Conservation (phyloP, 345 rosid genomes). For the Hypericum androsaemum region DNA sequence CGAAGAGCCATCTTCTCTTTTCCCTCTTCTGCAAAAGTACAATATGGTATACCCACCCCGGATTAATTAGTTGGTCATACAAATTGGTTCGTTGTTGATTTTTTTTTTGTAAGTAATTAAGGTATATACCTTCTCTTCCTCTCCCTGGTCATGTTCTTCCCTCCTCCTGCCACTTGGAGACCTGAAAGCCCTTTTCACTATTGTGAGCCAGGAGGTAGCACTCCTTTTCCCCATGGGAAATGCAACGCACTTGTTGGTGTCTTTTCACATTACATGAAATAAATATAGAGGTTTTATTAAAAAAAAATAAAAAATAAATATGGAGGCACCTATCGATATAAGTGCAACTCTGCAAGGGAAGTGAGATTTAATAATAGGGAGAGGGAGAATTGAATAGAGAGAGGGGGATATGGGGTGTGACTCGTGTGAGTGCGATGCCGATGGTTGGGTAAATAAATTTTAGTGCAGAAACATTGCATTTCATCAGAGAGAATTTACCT, state of each 20-base stretch:
- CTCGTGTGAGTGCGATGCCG: slow-evolving; percentile 1
- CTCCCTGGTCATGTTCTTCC: slow-evolving; percentile 25
- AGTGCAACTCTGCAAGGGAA: background rate
- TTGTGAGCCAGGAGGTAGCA: slow-evolving; percentile 15
- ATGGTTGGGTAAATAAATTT: no score
- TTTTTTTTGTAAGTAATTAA: no score
- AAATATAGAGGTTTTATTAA: no score
- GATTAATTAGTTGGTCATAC: background rate
- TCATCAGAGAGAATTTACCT: no score
- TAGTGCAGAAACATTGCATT: no score
- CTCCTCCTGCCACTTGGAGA: slow-evolving; percentile 25
- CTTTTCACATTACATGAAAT: no score
- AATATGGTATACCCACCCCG: background rate
- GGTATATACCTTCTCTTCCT: slow-evolving; percentile 15
- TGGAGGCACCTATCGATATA: no score
- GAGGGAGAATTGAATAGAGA: background rate
- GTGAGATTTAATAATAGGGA: background rate
- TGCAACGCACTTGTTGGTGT: no score
- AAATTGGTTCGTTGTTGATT: background rate
- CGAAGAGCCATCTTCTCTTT: slow-evolving; percentile 20
- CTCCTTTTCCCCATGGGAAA: slow-evolving; percentile 14
- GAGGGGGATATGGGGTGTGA: background rate
- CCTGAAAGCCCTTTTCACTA: slow-evolving; percentile 21
- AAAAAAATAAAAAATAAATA: no score
- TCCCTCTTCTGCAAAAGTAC: slow-evolving; percentile 15